Evolutionary conservation across 768 basidiomycete species (phyloP), one percentile per base, ranked within the genome.

Genomic region (Russula griseocarnosa): DNA sequence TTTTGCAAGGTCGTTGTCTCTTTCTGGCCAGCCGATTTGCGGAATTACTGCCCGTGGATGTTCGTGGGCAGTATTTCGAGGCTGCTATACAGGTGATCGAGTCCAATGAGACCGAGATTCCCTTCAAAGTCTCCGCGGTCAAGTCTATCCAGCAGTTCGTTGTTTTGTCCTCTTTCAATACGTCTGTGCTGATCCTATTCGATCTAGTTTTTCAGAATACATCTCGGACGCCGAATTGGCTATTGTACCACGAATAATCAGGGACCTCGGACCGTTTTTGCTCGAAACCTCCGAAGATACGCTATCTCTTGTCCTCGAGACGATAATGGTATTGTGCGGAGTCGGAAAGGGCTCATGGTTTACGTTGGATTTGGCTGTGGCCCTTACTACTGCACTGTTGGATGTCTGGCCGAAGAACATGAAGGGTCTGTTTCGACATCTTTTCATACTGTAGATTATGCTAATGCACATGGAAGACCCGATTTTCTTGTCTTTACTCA

Each of bases 21-120:
- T 92, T 98, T 51, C 95, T 98, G 69, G 93, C 94, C 3, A 94
- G 92, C 71, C 88, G 94, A 70, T 98, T 86, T 71, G 82, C 90
- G 1, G 83, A 85, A 67, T 75, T 88, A 11, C 79, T 98, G 5
- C 88, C 93, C 0, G 69, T 81, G 14, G 79, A 85, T 61, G 79
- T 94, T 54, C 86, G 91, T 1, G 83, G 84, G 0, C 92, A 94
- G 70, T 98, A 98, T 72, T 79, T 98, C 38, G 86, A 90, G 26
- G 92, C 92, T 5, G 89, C 94, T 0, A 79, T 97, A 34, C 85
- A 88, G 58, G 94, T 92, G 10, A 82, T 99, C 10, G 92, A 95
- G 74, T 82, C 86, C 0, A 69, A 72, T 24, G 83, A 84, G 28
- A 85, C 88, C 4, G 82, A 84, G 30, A 80, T 94, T n/a, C 90